Base-by-base conservation (phyloP, 164 flowering plant genomes). In the Magnolia sinica region DNA sequence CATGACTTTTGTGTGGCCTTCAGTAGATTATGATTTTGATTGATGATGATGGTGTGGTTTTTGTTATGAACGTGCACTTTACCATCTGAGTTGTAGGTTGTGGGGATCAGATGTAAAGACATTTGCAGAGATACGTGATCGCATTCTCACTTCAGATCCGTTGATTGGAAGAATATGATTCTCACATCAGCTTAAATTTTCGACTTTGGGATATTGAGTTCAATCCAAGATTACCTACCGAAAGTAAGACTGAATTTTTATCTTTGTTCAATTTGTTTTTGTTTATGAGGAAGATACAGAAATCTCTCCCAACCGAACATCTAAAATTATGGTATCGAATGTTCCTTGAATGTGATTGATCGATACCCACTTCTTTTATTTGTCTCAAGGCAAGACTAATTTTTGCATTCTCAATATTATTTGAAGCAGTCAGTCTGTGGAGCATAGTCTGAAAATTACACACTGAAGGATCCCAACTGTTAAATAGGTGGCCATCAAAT, bases 51-150 rank as follows among this genome's bases (percentile, higher is more conserved):
- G 16, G 18, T 55, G 61, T 55, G 18, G 61, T 55, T 55, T 55
- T 55, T 55, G 61, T 55, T 55, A 10, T 16, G 18, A 10, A 55
- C 1, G 16, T 55, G 61, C 13, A 8, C n/a, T 20, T 29, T 7
- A 8, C 8, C 3, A n/a, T 22, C 72, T 85, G 74, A 27, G 31
- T 76, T 79, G 81, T 91, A 95, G 97, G 96, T 83, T 93, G 73
- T 95, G 97, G 97, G 98, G 98, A 55, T 81, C 84, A 11, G 82
- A 83, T 65, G 80, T 83, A 45, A 81, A 79, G 80, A 74, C 83
- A 7, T 83, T 83, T 64, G 72, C 76, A 29, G 85, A 83, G 64
- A 79, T 83, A 76, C 67, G 50, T 22, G 78, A 74, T 67, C 82
- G 81, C 55, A 79, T 83, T 65, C 72, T 83, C 16, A 49, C 6